Conservation (phyloP, 1,284 basidiomycete genomes). For the Austroboletus niveus region DNA sequence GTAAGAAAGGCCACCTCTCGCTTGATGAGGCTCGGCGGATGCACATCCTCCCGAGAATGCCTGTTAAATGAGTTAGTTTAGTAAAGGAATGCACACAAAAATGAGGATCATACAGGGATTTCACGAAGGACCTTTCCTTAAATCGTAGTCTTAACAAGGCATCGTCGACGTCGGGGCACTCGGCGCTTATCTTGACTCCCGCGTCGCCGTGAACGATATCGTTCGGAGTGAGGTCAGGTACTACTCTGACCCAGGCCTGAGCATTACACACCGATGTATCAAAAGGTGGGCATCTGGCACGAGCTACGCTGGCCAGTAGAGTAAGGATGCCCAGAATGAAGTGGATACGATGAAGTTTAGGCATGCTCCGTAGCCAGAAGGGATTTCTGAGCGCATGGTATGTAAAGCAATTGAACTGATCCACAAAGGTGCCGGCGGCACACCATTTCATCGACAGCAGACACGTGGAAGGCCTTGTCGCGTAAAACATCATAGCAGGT, state of each 20-base stretch:
- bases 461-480: too few species aligned
- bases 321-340: slow-evolving; percentile 4
- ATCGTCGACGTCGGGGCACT: slow-evolving; percentile 12
- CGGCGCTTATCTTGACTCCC: slow-evolving; percentile 18
- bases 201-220: slow-evolving; percentile 15
- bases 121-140: slow-evolving; percentile 23
- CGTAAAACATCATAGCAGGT: too few species aligned
- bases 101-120: slow-evolving; percentile 6
- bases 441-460: too few species aligned
- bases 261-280: slow-evolving; percentile 1
- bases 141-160: slow-evolving; percentile 16
- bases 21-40: too few species aligned
- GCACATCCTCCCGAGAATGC: slow-evolving; percentile 8
- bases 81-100: not conserved
- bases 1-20: not conserved
- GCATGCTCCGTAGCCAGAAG: too few species aligned
- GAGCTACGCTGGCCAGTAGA: not conserved
- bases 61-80: not conserved
- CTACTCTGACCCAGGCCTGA: slow-evolving; percentile 22
- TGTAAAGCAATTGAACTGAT: too few species aligned
- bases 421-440: too few species aligned
- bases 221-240: slow-evolving; percentile 19
- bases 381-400: too few species aligned
- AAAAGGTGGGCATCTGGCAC: not conserved
- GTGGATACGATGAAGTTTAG: not conserved